Conservation (phyloP, 1,139 yeast species). For the Kurtzmaniella quercitrusa region DNA sequence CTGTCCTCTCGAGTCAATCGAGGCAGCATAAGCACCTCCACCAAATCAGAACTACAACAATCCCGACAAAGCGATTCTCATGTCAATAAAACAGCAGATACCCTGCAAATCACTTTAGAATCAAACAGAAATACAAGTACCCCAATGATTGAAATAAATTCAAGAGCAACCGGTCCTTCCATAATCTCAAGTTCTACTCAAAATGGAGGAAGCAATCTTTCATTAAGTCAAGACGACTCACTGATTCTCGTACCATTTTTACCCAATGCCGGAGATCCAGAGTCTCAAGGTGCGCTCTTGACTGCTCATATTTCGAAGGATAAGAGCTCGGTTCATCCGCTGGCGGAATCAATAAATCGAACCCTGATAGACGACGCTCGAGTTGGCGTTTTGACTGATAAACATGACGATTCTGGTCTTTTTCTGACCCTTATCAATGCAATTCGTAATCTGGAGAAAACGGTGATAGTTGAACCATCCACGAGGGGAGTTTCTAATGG, state of each 20-base stretch:
- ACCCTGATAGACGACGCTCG: not conserved
- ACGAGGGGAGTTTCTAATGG: too few relatives aligned
- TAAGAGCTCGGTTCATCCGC: not conserved
- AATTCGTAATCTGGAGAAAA: not conserved
- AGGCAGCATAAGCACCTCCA: not conserved
- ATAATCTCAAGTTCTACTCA: not conserved
- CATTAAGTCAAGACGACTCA: not conserved
- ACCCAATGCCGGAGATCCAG: not conserved
- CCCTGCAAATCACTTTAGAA: not conserved
- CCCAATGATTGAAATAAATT: not conserved
- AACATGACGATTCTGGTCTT: not conserved
- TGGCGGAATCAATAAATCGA: not conserved
- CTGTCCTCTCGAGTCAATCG: not conserved
- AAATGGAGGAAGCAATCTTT: not conserved
- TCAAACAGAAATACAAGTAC: not conserved
- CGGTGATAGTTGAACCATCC: too few relatives aligned
- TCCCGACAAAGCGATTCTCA: not conserved
- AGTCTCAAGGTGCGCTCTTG: not conserved
- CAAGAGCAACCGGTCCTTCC: not conserved
- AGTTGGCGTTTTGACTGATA: not conserved
- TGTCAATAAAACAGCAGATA: not conserved
- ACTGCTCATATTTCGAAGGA: not conserved
- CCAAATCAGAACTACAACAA: not conserved
- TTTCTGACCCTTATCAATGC: not conserved
- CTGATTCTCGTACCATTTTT: not conserved